phyloP scores from a whole-genome alignment of 257 asterid genomes.

The Scutellaria baicalensis region DNA sequence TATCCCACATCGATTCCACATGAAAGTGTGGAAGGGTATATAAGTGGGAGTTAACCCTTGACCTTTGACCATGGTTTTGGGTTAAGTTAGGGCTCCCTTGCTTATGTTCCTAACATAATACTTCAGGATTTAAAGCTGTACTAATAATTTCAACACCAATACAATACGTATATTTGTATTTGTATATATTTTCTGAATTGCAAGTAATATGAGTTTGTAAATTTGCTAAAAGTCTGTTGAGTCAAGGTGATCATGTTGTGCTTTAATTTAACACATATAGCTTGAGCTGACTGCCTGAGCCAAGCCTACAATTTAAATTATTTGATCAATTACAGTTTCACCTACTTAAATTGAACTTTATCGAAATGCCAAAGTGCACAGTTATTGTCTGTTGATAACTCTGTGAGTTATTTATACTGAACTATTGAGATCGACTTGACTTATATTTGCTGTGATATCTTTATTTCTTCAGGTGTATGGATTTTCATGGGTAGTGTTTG shows the following conservation, averaged over 20 bases:
- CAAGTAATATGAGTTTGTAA: neutral
- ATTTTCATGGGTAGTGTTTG: conserved; percentile 84
- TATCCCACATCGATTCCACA: too few species aligned
- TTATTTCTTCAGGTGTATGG: conserved; percentile 63
- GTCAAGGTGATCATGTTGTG: neutral
- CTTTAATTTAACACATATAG: neutral
- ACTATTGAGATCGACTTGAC: neutral
- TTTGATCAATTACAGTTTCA: neutral
- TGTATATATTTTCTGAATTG: neutral
- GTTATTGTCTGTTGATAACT: neutral
- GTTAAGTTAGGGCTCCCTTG: too few species aligned
- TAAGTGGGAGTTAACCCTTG: too few species aligned
- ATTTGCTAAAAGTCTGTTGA: neutral
- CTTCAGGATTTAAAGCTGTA: neutral
- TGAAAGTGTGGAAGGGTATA: too few species aligned
- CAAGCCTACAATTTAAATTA: neutral
- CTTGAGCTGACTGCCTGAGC: neutral
- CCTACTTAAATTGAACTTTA: neutral
- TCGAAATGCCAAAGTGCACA: neutral
- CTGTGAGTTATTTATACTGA: neutral
- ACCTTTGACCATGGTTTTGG: too few species aligned
- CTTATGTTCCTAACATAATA: too few species aligned
- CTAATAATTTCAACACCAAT: neutral
- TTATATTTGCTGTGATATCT: neutral
- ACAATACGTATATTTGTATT: neutral